phyloP scores from a whole-genome alignment of 2,329 filamentous ascomycete species.

The Nectriaceae sp. region DNA sequence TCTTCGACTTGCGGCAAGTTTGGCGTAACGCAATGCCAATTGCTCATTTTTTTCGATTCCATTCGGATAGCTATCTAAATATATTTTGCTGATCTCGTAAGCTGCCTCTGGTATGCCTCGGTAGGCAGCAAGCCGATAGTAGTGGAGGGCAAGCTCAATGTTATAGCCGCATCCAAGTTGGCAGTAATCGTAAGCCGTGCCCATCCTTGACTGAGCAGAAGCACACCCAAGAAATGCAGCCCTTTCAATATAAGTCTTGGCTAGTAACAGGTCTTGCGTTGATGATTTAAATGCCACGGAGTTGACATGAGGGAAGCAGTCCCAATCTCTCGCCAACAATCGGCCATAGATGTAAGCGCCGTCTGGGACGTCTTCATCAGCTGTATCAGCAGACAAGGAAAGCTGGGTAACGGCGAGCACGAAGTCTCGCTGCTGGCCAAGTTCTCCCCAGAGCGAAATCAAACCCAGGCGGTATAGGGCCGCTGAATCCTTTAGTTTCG shows the following conservation, averaged over 20 bases:
- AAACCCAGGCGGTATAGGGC: background rate
- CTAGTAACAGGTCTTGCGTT: background rate
- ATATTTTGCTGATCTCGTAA: background rate
- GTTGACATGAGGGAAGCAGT: background rate
- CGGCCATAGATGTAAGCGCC: background rate
- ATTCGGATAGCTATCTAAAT: too few relatives aligned
- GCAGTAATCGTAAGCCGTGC: background rate
- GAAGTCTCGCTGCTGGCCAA: background rate
- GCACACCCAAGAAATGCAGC: background rate
- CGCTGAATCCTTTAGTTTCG: background rate
- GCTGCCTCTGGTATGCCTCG: background rate
- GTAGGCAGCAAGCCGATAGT: background rate
- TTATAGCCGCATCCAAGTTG: background rate
- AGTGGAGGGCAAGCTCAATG: background rate
- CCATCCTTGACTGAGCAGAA: background rate
- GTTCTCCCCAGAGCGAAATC: background rate
- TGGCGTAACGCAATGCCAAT: background rate
- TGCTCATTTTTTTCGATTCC: background rate
- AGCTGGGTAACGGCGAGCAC: background rate
- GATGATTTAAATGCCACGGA: too few relatives aligned
- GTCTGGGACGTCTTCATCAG: background rate
- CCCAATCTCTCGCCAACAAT: background rate
- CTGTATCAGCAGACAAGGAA: background rate
- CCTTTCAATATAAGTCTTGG: background rate
- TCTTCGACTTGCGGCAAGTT: background rate